Percentiles rank a stretch among this genome's conserved stretches.
These are phyloP conservation scores for Tuber microsphaerosporum DNA, from an alignment of 495 filamentous ascomycete species.

Conservation along the genomic window DNA sequence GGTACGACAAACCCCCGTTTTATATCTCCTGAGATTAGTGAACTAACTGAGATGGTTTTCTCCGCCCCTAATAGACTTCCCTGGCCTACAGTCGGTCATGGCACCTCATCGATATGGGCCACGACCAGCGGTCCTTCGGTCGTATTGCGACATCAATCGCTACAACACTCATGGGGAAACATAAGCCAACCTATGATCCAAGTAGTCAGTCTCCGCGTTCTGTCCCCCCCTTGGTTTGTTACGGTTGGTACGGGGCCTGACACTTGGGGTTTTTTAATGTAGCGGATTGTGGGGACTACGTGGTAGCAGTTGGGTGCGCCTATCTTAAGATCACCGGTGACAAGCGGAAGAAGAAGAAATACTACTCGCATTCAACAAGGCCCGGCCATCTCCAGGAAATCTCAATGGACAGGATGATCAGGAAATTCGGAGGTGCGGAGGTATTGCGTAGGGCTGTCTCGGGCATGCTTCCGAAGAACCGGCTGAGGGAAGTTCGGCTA, in stretches of 20 bases:
- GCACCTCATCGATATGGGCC: constrained; percentile 77
- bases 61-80: constrained; percentile 59
- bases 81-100: constrained; percentile 92
- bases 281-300: constrained; percentile 98
- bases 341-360: constrained; percentile 87
- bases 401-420: constrained; percentile 91
- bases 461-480: constrained; percentile 97
- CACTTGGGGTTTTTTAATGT: constrained; percentile 47
- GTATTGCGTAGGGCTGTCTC: constrained; percentile 83
- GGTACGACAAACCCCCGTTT: constrained; percentile 45
- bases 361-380: constrained; percentile 85
- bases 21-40: neutral
- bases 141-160: constrained; percentile 89
- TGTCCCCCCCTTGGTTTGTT: neutral
- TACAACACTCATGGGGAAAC: constrained; percentile 90
- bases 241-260: constrained; percentile 57
- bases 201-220: constrained; percentile 39
- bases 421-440: constrained; percentile 89
- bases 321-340: constrained; percentile 81
- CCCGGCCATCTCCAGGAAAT: constrained; percentile 80
- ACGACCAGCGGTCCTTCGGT: constrained; percentile 63
- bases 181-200: constrained; percentile 97
- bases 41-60: constrained; percentile 9
- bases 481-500: constrained; percentile 74
- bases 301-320: constrained; percentile 82